Evolutionary conservation across 768 basidiomycete genomes (phyloP).

Genomic region (Boletus rubroflammeus): DNA sequence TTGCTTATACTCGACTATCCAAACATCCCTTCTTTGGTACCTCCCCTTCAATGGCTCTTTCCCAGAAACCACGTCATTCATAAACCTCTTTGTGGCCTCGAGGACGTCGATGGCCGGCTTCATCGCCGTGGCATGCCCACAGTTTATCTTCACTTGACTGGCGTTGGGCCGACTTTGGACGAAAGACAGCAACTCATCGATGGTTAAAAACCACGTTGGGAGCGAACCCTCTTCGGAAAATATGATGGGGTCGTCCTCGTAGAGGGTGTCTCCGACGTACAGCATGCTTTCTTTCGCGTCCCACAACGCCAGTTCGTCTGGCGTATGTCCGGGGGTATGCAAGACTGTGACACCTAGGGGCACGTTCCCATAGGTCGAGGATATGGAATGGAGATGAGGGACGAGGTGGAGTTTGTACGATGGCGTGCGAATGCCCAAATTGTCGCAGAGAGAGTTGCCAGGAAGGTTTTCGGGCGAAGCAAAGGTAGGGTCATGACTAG

Average conservation of each 20-base stretch:
- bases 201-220: slow-evolving; percentile 42
- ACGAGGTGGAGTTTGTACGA: slow-evolving; percentile 46
- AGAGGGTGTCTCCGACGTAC: slow-evolving; percentile 55
- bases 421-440: slow-evolving; percentile 39
- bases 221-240: slow-evolving; percentile 56
- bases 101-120: slow-evolving; percentile 47
- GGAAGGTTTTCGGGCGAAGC: slow-evolving; percentile 40
- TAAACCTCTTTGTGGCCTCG: slow-evolving; percentile 39
- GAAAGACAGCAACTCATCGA: slow-evolving; percentile 43
- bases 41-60: slow-evolving; percentile 35
- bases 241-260: slow-evolving; percentile 53
- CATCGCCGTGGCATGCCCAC: slow-evolving; percentile 46
- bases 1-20: slow-evolving; percentile 44
- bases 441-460: slow-evolving; percentile 44
- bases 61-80: slow-evolving; percentile 45
- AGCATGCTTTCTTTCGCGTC: slow-evolving; percentile 48
- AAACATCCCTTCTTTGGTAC: slow-evolving; percentile 34
- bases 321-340: slow-evolving; percentile 58
- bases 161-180: slow-evolving; percentile 30
- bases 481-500: slow-evolving; percentile 45
- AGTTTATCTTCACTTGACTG: slow-evolving; percentile 40
- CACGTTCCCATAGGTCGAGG: slow-evolving; percentile 10
- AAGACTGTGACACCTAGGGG: slow-evolving; percentile 41
- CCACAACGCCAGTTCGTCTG: slow-evolving; percentile 55
- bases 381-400: slow-evolving; percentile 37